Evolutionary conservation across 306 rosid species (phyloP).

Genomic region (Castanea sativa): DNA sequence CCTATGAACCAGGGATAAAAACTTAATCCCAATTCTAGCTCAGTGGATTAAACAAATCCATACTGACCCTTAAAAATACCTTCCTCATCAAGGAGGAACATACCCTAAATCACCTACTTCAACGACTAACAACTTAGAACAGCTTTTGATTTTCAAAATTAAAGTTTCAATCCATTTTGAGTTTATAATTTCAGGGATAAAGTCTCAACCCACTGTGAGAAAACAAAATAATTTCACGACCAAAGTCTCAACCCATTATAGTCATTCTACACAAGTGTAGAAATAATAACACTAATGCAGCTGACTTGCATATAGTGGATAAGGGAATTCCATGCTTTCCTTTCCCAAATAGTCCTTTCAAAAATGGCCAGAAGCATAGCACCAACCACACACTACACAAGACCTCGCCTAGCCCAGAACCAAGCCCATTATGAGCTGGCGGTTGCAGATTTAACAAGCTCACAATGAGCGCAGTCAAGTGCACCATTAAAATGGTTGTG

Average conservation of each 20-base stretch:
- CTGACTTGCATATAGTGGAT: conserved; percentile 46
- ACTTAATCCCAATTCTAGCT: too few species aligned
- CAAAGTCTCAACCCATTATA: not conserved
- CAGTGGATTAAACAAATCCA: too few species aligned
- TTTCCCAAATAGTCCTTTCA: conserved; percentile 54
- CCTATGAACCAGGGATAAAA: too few species aligned
- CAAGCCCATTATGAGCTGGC: conserved; percentile 7
- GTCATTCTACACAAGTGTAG: conserved; percentile 26
- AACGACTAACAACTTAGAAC: too few species aligned
- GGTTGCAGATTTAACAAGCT: conserved; percentile 32
- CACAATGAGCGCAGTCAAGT: conserved; percentile 31
- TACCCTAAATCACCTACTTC: too few species aligned
- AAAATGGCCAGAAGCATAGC: conserved; percentile 48
- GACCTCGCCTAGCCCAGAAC: conserved; percentile 49
- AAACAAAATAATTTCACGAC: not conserved
- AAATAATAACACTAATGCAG: conserved; percentile 34
- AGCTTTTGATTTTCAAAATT: too few species aligned
- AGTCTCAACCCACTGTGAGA: not conserved
- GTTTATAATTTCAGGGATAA: not conserved
- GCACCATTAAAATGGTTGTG: conserved; percentile 55
- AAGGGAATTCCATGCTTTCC: conserved; percentile 65
- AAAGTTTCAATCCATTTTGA: too few species aligned
- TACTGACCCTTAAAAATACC: too few species aligned
- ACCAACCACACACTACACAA: conserved; percentile 34
- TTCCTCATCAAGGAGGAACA: too few species aligned